Evolutionary conservation across 441 rosid species (phyloP).

Genomic region (Geranium incanum): DNA sequence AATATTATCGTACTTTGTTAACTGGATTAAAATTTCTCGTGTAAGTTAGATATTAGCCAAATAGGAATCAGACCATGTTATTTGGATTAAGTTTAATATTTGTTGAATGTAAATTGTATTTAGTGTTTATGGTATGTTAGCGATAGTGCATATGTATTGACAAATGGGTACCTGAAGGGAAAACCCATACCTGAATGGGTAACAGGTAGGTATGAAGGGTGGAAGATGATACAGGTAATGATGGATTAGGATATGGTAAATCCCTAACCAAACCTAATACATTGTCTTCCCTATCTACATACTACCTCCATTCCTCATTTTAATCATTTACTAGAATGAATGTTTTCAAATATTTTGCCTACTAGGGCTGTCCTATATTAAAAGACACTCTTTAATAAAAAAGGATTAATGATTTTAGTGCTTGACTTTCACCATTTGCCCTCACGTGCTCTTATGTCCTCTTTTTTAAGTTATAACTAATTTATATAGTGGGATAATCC

Average conservation of each 20-base stretch:
- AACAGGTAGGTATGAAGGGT: conserved; percentile 23
- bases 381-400: too few species aligned
- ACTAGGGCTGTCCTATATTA: too few species aligned
- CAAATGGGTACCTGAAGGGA: not conserved
- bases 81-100: too few species aligned
- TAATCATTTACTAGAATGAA: too few species aligned
- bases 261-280: not conserved
- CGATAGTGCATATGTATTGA: too few species aligned
- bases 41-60: too few species aligned
- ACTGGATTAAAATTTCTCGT: too few species aligned
- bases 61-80: too few species aligned
- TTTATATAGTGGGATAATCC: not conserved
- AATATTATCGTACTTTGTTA: too few species aligned
- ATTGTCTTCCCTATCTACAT: not conserved
- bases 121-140: too few species aligned
- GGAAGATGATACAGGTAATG: conserved; percentile 42
- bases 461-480: not conserved
- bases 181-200: not conserved
- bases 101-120: too few species aligned
- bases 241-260: not conserved
- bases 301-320: not conserved
- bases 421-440: not conserved
- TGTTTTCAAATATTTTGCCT: too few species aligned
- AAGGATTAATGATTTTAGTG: not conserved
- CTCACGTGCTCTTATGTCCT: not conserved